Conservation (phyloP, 2,329 filamentous ascomycete genomes). For the Fusarium lateritium region DNA sequence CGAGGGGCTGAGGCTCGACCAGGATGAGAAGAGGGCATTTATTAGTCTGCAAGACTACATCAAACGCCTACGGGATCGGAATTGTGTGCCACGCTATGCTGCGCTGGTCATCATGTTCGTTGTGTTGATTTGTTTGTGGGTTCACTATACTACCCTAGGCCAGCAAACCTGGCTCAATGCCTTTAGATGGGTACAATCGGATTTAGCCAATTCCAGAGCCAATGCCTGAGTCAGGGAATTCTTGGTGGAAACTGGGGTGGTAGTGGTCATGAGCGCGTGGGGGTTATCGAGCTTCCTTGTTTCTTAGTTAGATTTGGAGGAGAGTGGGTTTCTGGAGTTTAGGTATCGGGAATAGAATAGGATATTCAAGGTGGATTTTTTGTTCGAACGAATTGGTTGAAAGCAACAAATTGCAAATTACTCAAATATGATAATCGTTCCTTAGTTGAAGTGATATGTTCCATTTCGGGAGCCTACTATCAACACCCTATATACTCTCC, state of each 20-base stretch:
- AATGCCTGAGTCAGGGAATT: background rate
- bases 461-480: too few relatives aligned
- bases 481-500: too few relatives aligned
- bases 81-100: conserved; percentile 23
- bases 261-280: conserved; percentile 13
- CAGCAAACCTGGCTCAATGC: conserved; percentile 19
- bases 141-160: conserved; percentile 17
- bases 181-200: conserved; percentile 2
- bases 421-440: too few relatives aligned
- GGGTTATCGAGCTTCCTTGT: conserved; percentile 10
- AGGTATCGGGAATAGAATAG: background rate
- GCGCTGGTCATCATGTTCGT: conserved; percentile 33
- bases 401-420: too few relatives aligned
- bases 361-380: background rate
- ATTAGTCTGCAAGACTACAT: conserved; percentile 44
- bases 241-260: background rate
- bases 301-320: background rate
- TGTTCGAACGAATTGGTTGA: too few relatives aligned
- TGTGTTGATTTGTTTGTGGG: conserved; percentile 10
- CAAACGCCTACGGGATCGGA: conserved; percentile 27
- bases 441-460: too few relatives aligned
- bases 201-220: background rate
- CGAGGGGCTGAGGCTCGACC: conserved; percentile 41
- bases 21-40: conserved; percentile 41
- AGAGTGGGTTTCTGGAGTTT: conserved; percentile 10